phyloP scores from a whole-genome alignment of 106 monocot genomes.

The Dioscorea alata region DNA sequence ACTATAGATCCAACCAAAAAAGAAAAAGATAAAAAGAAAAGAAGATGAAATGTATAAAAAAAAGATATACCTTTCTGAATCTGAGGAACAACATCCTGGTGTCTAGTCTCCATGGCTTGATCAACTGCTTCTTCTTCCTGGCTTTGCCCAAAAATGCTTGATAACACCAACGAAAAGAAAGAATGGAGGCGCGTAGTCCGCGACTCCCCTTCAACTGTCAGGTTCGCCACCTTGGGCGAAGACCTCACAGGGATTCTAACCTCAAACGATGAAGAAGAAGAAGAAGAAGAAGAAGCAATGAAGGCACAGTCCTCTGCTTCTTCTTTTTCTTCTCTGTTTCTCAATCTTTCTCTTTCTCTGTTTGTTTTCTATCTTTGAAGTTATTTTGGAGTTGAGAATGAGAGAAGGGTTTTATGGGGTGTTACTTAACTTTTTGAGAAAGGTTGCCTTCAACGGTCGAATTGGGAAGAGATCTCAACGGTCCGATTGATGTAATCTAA shows the following conservation, averaged over 20 bases:
- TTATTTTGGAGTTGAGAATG: background rate
- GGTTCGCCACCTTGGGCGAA: constrained; percentile 3
- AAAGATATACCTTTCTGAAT: constrained; percentile 5
- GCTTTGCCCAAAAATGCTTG: constrained; percentile 16
- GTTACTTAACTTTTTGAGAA: background rate
- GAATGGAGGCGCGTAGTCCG: constrained; percentile 19
- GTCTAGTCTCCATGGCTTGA: constrained; percentile 19
- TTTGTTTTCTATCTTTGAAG: background rate
- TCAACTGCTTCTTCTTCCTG: constrained; percentile 11
- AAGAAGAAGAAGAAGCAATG: background rate
- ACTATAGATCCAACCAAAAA: background rate
- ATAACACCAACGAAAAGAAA: constrained; percentile 27
- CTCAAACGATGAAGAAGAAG: background rate
- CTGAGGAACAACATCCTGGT: constrained; percentile 13
- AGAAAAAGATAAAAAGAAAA: background rate
- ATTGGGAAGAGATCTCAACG: background rate
- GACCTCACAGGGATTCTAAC: background rate
- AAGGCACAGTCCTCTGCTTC: background rate
- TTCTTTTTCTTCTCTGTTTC: background rate
- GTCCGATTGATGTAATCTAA: background rate
- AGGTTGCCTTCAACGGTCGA: constrained; percentile 3
- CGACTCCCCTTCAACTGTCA: constrained; percentile 14
- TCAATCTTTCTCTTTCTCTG: background rate
- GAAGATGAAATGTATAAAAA: background rate
- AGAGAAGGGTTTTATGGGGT: background rate